A percentile compares a stretch with the other conserved stretches of the same genome.
These are phyloP conservation scores for Hemisphaericaspora subhashii DNA, from an alignment of 1,139 yeast species.

Conservation along the genomic window DNA sequence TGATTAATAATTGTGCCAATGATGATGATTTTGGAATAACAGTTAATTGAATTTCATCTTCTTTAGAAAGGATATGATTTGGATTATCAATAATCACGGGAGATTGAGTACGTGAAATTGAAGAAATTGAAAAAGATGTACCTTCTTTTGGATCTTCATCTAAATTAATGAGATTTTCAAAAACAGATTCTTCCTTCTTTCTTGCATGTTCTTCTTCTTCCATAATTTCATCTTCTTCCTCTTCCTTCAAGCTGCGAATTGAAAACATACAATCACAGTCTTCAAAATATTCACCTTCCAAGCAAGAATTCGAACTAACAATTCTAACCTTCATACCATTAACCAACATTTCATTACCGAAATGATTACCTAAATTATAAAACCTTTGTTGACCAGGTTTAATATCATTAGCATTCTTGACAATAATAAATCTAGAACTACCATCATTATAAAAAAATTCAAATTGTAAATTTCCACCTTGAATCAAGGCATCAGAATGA, in stretches of 20 bases:
- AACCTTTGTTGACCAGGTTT: slow-evolving; percentile 30
- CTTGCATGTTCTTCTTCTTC: neutral
- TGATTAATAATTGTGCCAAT: slow-evolving; percentile 33
- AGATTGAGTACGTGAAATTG: slow-evolving; percentile 2
- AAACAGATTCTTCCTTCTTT: neutral
- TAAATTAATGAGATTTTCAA: neutral
- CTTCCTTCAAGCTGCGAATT: neutral
- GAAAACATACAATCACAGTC: slow-evolving; percentile 13
- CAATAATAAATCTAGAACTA: slow-evolving; percentile 19
- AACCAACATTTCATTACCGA: slow-evolving; percentile 16
- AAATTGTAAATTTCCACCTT: slow-evolving; percentile 32
- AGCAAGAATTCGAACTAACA: slow-evolving; percentile 19
- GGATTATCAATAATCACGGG: slow-evolving; percentile 3
- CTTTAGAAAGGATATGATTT: slow-evolving; percentile 1
- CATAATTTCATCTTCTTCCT: neutral
- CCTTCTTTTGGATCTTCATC: neutral
- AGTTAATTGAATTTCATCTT: slow-evolving; percentile 21
- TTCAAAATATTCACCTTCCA: slow-evolving; percentile 26
- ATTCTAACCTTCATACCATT: slow-evolving; percentile 24
- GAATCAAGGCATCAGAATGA: slow-evolving; percentile 22
- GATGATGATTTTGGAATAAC: slow-evolving; percentile 32
- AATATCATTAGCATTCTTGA: slow-evolving; percentile 30
- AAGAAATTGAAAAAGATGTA: neutral
- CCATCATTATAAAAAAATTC: slow-evolving; percentile 21
- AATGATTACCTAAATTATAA: slow-evolving; percentile 26